A percentile compares a stretch with the other conserved stretches of the same genome.
phyloP scores from a whole-genome alignment of 345 rosid genomes.

The Pugionium cornutum region DNA sequence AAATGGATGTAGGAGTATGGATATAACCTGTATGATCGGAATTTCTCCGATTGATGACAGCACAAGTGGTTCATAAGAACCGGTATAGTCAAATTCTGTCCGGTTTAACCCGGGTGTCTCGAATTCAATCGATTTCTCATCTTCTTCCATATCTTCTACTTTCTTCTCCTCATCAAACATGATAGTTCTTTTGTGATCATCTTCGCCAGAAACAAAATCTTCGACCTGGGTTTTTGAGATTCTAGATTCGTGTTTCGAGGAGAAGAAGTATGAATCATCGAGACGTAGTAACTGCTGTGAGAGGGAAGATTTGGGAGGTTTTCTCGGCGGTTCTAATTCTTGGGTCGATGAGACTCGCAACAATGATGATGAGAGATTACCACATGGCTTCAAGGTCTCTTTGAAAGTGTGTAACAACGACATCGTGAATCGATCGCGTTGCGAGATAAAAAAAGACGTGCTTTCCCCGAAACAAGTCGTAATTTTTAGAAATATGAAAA shows the following conservation, averaged over 20 bases:
- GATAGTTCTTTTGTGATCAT: conserved; percentile 36
- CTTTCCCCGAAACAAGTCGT: background rate
- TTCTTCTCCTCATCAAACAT: conserved; percentile 30
- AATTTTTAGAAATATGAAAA: background rate
- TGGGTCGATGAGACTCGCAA: conserved; percentile 42
- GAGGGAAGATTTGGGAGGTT: conserved; percentile 86
- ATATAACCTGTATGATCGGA: conserved; percentile 65
- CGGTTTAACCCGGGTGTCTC: conserved; percentile 61
- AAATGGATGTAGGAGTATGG: too few species aligned
- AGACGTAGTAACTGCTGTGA: conserved; percentile 78
- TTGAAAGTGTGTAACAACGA: conserved; percentile 57
- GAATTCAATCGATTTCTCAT: conserved; percentile 39
- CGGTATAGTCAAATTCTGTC: conserved; percentile 64
- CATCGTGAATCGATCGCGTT: conserved; percentile 40
- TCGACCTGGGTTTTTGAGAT: conserved; percentile 31
- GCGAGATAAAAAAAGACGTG: background rate
- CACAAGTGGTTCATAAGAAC: conserved; percentile 77
- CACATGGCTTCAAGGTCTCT: conserved; percentile 74
- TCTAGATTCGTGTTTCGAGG: conserved; percentile 38
- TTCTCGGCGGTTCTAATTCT: conserved; percentile 52
- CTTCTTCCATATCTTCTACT: conserved; percentile 43
- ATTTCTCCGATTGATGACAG: conserved; percentile 58
- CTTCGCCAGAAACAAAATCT: conserved; percentile 6
- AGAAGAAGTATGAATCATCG: conserved; percentile 48
- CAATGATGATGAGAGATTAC: conserved; percentile 33